These are phyloP conservation scores for Neurospora tetrasperma DNA, from an alignment of 495 filamentous ascomycete species.

Conservation along the genomic window DNA sequence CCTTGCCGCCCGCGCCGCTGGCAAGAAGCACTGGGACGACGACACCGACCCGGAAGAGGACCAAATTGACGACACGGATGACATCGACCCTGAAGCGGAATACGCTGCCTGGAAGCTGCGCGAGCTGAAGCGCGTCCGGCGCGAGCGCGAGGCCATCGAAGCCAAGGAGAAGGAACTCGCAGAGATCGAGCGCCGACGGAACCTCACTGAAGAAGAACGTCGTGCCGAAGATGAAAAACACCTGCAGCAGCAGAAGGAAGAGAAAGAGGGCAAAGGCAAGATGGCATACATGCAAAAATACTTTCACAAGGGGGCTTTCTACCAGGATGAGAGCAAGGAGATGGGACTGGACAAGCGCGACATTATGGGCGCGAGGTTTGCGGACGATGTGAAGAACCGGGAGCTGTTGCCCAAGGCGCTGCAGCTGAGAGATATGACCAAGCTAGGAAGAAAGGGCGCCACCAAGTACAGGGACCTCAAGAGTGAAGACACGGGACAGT, in stretches of 20 bases:
- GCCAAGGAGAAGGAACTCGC: conserved; percentile 72
- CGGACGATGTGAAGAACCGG: conserved; percentile 68
- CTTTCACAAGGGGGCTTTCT: conserved; percentile 95
- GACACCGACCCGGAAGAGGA: conserved; percentile 60
- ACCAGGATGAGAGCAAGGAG: conserved; percentile 64
- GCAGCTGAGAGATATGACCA: conserved; percentile 89
- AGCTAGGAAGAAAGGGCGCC: conserved; percentile 82
- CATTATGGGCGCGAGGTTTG: conserved; percentile 68
- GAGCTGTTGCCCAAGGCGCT: conserved; percentile 84
- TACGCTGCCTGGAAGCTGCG: conserved; percentile 88
- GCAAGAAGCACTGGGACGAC: conserved; percentile 81
- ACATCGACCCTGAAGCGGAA: conserved; percentile 78
- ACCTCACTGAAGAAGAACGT: conserved; percentile 78
- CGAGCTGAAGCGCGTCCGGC: conserved; percentile 77
- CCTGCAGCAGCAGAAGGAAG: conserved; percentile 69
- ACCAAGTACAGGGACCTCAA: conserved; percentile 84
- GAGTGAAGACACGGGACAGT: conserved; percentile 84
- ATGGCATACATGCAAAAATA: conserved; percentile 92
- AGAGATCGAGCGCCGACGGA: conserved; percentile 80
- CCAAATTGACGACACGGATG: conserved; percentile 82
- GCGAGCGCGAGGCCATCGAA: conserved; percentile 79
- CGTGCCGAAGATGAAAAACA: conserved; percentile 76
- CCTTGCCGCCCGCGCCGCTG: conserved; percentile 60
- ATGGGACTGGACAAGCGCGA: conserved; percentile 66
- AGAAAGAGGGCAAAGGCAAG: conserved; percentile 75